Conservation (phyloP, 371 early-diverging fungal genomes). For the Mucor irregularis region DNA sequence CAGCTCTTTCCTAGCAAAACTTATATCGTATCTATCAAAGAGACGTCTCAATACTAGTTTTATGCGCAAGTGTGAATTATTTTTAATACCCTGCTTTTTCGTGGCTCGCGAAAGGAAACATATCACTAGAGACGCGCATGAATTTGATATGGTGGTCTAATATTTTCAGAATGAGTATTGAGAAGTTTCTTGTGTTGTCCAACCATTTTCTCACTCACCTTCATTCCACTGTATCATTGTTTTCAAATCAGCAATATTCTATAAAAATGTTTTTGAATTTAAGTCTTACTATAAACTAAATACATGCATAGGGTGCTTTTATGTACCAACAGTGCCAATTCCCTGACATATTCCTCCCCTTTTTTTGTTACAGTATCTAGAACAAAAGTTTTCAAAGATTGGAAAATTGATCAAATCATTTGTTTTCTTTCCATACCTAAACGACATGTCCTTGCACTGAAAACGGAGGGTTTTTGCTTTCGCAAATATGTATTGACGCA, state of each 20-base stretch:
- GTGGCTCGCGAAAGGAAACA: constrained; percentile 52
- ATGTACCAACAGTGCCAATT: constrained; percentile 35
- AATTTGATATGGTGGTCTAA: constrained; percentile 41
- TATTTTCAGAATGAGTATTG: not conserved
- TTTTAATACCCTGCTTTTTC: constrained; percentile 35
- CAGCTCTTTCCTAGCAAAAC: constrained; percentile 38
- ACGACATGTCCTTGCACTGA: constrained; percentile 25
- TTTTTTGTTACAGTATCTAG: constrained; percentile 41
- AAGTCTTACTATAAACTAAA: too few species aligned
- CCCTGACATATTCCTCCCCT: constrained; percentile 45
- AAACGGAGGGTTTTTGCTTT: constrained; percentile 22
- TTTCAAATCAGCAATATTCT: constrained; percentile 44
- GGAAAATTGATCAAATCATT: not conserved
- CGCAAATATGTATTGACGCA: constrained; percentile 24
- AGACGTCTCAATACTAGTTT: too few species aligned
- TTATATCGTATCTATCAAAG: constrained; percentile 31
- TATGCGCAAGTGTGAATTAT: too few species aligned
- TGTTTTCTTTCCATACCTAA: constrained; percentile 1
- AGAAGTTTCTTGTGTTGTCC: not conserved
- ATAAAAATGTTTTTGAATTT: too few species aligned
- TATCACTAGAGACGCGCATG: constrained; percentile 50
- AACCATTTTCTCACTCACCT: constrained; percentile 13
- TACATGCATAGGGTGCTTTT: not conserved
- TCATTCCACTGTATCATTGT: constrained; percentile 53
- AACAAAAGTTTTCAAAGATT: not conserved